Conservation (phyloP, 441 rosid species). For the Macaranga tanarius region DNA sequence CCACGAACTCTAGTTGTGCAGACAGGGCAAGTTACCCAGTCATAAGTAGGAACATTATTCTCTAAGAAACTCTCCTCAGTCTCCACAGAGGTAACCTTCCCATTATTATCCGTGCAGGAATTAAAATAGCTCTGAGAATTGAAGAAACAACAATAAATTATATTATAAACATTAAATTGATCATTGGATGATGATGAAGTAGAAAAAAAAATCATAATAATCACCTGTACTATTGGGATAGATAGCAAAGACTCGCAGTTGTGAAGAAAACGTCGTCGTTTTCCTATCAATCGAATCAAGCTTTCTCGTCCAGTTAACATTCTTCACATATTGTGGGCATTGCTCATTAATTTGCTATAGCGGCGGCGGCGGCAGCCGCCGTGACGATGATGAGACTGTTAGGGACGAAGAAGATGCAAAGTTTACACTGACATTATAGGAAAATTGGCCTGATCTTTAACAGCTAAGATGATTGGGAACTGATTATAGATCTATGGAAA, state of each 20-base stretch:
- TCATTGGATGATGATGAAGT: neutral
- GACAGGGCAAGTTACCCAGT: constrained; percentile 47
- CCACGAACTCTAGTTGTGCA: constrained; percentile 47
- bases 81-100: no score
- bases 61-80: neutral
- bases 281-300: constrained; percentile 64
- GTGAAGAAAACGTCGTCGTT: constrained; percentile 70
- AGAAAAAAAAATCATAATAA: neutral
- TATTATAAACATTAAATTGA: neutral
- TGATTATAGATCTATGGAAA: no score
- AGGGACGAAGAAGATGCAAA: no score
- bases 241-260: constrained; percentile 50
- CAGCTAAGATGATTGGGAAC: no score
- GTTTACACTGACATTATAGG: no score
- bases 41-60: constrained; percentile 14
- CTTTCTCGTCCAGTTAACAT: constrained; percentile 75
- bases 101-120: no score
- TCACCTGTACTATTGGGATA: constrained; percentile 35
- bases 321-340: neutral
- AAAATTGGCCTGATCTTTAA: no score
- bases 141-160: neutral
- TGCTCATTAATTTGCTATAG: no score
- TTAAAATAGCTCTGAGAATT: no score
- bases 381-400: no score
- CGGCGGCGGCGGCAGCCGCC: no score